A percentile compares a stretch with the other conserved stretches of the same genome.
Conservation (phyloP, 1,139 yeast species). For the Candida albicans region DNA sequence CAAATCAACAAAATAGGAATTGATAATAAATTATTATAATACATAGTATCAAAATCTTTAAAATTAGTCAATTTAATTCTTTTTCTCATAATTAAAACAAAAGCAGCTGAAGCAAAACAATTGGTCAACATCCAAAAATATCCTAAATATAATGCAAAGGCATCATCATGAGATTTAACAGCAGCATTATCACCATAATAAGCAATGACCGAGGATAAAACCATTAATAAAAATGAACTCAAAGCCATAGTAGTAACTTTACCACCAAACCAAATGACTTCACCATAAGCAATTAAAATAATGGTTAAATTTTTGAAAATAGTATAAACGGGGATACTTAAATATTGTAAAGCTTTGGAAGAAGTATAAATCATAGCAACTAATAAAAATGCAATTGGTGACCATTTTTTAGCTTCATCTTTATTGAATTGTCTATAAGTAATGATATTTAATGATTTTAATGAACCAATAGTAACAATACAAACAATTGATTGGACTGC, state of each 20-base stretch:
- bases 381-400: slow-evolving; percentile 85
- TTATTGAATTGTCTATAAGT: slow-evolving; percentile 82
- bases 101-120: slow-evolving; percentile 92
- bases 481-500: slow-evolving; percentile 84
- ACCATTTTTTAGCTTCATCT: slow-evolving; percentile 92
- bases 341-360: slow-evolving; percentile 88
- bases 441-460: slow-evolving; percentile 74
- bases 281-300: slow-evolving; percentile 96
- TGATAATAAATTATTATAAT: slow-evolving; percentile 90
- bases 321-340: slow-evolving; percentile 93
- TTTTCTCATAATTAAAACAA: slow-evolving; percentile 93
- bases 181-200: slow-evolving; percentile 79
- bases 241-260: slow-evolving; percentile 86
- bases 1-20: slow-evolving; percentile 80
- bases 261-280: slow-evolving; percentile 96
- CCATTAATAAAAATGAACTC: slow-evolving; percentile 86
- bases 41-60: slow-evolving; percentile 98
- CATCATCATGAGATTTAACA: slow-evolving; percentile 38
- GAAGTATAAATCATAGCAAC: slow-evolving; percentile 96
- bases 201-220: slow-evolving; percentile 88
- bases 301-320: slow-evolving; percentile 97
- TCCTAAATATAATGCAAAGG: slow-evolving; percentile 65
- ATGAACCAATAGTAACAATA: slow-evolving; percentile 64
- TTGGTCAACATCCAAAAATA: slow-evolving; percentile 96
- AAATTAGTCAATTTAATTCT: slow-evolving; percentile 95